Conservation (phyloP, 768 basidiomycete species). For the Piloderma croceum region DNA sequence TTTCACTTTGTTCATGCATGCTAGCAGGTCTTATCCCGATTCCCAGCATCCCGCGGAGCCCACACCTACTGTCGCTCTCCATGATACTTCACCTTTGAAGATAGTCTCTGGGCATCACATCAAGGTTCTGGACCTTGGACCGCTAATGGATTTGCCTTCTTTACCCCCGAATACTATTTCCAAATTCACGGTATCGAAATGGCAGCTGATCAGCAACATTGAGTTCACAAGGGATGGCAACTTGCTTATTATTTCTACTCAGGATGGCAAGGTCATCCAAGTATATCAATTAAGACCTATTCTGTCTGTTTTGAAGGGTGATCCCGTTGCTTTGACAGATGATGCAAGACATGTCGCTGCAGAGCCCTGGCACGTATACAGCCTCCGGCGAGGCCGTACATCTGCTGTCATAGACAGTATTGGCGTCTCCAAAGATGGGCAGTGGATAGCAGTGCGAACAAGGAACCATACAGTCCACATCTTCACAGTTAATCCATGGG, state of each 20-base stretch:
- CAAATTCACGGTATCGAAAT: conserved; percentile 46
- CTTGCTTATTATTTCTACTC: conserved; percentile 41
- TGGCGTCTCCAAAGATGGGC: conserved; percentile 38
- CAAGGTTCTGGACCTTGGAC: conserved; percentile 46
- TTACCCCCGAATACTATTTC: conserved; percentile 31
- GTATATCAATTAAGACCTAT: conserved; percentile 38
- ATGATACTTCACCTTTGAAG: too few relatives aligned
- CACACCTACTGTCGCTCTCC: conserved; percentile 21
- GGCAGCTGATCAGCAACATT: conserved; percentile 42
- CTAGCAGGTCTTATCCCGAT: conserved; percentile 2
- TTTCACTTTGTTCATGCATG: too few relatives aligned
- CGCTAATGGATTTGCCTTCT: conserved; percentile 48
- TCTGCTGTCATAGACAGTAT: conserved; percentile 51
- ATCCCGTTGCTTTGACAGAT: too few relatives aligned
- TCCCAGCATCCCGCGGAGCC: too few relatives aligned
- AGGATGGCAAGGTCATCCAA: conserved; percentile 50
- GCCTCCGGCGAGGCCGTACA: conserved; percentile 67
- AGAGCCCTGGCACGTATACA: conserved; percentile 55
- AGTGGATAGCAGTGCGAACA: conserved; percentile 69
- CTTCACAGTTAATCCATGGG: conserved; percentile 77
- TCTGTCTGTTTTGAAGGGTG: conserved; percentile 6
- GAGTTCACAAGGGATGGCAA: conserved; percentile 52
- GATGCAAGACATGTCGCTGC: conserved; percentile 14
- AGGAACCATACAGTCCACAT: conserved; percentile 61
- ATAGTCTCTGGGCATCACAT: conserved; percentile 14